These are phyloP conservation scores for Knoxdaviesia proteae DNA, from an alignment of 2,329 filamentous ascomycete species.

Conservation along the genomic window DNA sequence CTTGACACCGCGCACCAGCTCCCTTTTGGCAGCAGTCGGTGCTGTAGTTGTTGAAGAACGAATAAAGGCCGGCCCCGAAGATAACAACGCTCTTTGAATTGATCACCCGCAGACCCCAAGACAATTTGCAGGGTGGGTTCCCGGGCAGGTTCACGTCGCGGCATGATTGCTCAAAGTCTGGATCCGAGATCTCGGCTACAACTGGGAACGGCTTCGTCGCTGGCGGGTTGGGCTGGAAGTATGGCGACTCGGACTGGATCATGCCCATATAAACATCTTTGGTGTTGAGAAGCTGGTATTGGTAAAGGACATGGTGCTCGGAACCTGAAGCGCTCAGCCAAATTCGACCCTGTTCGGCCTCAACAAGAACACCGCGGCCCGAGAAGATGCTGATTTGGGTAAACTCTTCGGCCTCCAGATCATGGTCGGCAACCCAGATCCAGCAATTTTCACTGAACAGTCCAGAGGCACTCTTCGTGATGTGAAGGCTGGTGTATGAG, in stretches of 20 bases:
- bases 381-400: slow-evolving; percentile 29
- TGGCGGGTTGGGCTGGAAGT: slow-evolving; percentile 45
- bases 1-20: slow-evolving; percentile 23
- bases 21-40: slow-evolving; percentile 21
- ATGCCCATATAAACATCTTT: slow-evolving; percentile 41
- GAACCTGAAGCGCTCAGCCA: slow-evolving; percentile 46
- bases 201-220: slow-evolving; percentile 34
- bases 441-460: slow-evolving; percentile 23
- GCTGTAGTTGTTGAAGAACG: slow-evolving; percentile 45
- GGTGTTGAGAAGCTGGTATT: slow-evolving; percentile 43
- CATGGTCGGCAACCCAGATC: slow-evolving; percentile 30
- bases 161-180: slow-evolving; percentile 28
- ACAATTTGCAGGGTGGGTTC: slow-evolving; percentile 24
- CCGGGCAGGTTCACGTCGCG: slow-evolving; percentile 8
- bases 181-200: slow-evolving; percentile 22
- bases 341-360: slow-evolving; percentile 15
- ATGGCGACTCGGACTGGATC: slow-evolving; percentile 50
- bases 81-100: slow-evolving; percentile 31
- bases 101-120: slow-evolving; percentile 45
- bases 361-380: slow-evolving; percentile 28
- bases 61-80: slow-evolving; percentile 47
- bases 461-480: slow-evolving; percentile 16
- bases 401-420: slow-evolving; percentile 27
- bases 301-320: slow-evolving; percentile 47
- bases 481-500: slow-evolving; percentile 21